These are phyloP conservation scores for Cercospora citrullina DNA, from an alignment of 2,329 filamentous ascomycete species.

Conservation along the genomic window DNA sequence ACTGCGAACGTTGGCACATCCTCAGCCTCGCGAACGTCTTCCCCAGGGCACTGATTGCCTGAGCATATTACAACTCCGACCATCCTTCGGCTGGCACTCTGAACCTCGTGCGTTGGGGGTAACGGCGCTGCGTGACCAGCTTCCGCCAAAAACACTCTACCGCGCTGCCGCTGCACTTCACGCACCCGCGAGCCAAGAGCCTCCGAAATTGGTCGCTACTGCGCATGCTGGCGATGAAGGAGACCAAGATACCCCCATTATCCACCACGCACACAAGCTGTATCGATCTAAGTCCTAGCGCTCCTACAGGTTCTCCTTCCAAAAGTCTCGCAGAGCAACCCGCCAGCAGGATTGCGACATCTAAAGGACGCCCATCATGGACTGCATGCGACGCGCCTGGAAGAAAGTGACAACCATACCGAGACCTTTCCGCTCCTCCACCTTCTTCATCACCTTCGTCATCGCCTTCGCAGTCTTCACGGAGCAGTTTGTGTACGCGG, in stretches of 20 bases:
- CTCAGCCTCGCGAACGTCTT: background rate
- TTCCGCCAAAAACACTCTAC: background rate
- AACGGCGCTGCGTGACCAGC: background rate
- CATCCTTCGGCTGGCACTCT: background rate
- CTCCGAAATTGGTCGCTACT: background rate
- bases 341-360: background rate
- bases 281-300: background rate
- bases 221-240: background rate
- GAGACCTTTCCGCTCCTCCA: slow-evolving; percentile 17
- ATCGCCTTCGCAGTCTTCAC: slow-evolving; percentile 27
- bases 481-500: slow-evolving; percentile 29
- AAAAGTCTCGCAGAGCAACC: background rate
- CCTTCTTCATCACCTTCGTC: slow-evolving; percentile 23
- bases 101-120: background rate
- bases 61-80: background rate
- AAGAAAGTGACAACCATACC: background rate
- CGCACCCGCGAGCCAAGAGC: background rate
- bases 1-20: background rate
- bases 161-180: background rate
- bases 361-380: background rate
- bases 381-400: background rate
- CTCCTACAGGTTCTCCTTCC: background rate
- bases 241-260: background rate
- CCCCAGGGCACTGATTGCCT: background rate
- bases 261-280: background rate